Evolutionary conservation across 257 asterid species (phyloP).

Genomic region (Fraxinus excelsior): DNA sequence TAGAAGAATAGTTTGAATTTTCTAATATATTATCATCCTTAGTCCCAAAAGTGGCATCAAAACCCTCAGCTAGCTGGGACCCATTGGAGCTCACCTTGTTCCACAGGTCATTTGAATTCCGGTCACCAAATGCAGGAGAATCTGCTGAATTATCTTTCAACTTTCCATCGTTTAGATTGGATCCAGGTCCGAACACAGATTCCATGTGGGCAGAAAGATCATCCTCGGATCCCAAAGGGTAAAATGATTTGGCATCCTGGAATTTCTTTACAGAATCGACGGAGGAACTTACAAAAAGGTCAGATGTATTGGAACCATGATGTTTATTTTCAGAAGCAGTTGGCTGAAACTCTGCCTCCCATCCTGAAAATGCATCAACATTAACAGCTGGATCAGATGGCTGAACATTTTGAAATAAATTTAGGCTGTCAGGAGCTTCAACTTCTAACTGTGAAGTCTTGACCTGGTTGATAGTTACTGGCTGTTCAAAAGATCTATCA

Average conservation of each 20-base stretch:
- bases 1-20: conserved; percentile 31
- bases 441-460: conserved; percentile 35
- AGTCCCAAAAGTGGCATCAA: conserved; percentile 37
- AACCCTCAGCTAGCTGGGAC: conserved; percentile 33
- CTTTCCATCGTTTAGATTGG: conserved; percentile 36
- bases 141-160: conserved; percentile 36
- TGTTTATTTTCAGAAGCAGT: conserved; percentile 46
- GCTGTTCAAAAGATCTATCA: conserved; percentile 35
- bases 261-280: conserved; percentile 35
- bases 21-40: conserved; percentile 32
- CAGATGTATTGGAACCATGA: conserved; percentile 34
- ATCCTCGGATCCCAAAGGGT: conserved; percentile 34
- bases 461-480: conserved; percentile 26
- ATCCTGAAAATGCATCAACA: conserved; percentile 49
- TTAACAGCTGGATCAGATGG: conserved; percentile 43
- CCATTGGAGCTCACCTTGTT: conserved; percentile 39
- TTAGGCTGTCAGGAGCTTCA: conserved; percentile 41
- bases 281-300: conserved; percentile 30
- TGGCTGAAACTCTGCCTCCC: conserved; percentile 85
- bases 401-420: conserved; percentile 52
- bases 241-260: conserved; percentile 31
- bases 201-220: conserved; percentile 65
- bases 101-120: conserved; percentile 58
- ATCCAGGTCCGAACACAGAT: conserved; percentile 58
- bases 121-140: conserved; percentile 48